These are phyloP conservation scores for Globisporangium megalacanthum DNA, from an alignment of 352 stramenopile genomes.

Conservation along the genomic window DNA sequence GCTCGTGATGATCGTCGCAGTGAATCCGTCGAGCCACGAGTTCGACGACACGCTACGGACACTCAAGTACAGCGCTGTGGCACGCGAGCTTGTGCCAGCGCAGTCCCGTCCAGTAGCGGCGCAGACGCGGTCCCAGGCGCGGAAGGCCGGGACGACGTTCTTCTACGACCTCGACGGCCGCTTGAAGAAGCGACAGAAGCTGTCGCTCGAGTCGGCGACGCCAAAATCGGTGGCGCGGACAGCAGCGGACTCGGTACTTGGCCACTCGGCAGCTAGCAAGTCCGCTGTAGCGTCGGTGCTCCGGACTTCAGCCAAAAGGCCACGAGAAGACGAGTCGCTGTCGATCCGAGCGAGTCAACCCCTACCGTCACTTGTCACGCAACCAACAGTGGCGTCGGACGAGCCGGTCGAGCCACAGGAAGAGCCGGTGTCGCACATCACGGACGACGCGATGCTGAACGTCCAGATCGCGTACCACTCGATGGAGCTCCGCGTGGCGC, in stretches of 20 bases:
- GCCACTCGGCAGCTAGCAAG: slow-evolving; percentile 6
- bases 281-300: neutral
- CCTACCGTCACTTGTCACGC: too few species aligned
- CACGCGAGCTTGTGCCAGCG: slow-evolving; percentile 85
- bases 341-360: neutral
- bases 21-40: slow-evolving; percentile 90
- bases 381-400: too few species aligned
- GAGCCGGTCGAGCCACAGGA: neutral
- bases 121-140: slow-evolving; percentile 8
- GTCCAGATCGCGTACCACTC: neutral
- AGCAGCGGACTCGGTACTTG: slow-evolving; percentile 5
- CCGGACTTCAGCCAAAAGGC: neutral
- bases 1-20: slow-evolving; percentile 96
- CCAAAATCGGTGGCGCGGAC: neutral
- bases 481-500: slow-evolving; percentile 15
- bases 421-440: neutral
- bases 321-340: neutral
- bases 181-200: slow-evolving; percentile 33
- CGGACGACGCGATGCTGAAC: neutral
- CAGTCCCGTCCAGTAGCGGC: slow-evolving; percentile 26
- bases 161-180: slow-evolving; percentile 52
- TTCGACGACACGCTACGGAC: slow-evolving; percentile 97
- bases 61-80: slow-evolving; percentile 91
- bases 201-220: slow-evolving; percentile 19
- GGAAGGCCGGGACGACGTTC: slow-evolving; percentile 14